These are phyloP conservation scores for Phalaenopsis hybrid DNA, from an alignment of 116 monocot species.

Conservation along the genomic window DNA sequence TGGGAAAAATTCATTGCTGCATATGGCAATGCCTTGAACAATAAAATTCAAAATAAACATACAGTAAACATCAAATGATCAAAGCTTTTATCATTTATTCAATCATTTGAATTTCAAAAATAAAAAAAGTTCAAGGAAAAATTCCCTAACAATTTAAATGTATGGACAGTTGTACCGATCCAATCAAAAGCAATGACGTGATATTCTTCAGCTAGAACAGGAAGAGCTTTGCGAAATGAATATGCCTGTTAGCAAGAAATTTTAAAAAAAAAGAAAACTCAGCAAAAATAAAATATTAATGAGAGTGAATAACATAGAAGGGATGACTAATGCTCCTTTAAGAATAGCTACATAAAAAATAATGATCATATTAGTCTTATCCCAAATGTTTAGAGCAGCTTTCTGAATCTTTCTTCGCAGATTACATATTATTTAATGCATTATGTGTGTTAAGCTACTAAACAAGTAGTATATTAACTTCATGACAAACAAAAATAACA, in stretches of 20 bases:
- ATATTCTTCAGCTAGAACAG: conserved; percentile 58
- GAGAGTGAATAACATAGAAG: neutral
- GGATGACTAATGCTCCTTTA: neutral
- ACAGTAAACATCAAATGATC: neutral
- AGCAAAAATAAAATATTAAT: neutral
- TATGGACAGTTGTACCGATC: conserved; percentile 55
- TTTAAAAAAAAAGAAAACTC: neutral
- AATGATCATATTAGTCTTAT: conserved; percentile 1
- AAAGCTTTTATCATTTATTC: neutral
- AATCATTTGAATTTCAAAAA: neutral
- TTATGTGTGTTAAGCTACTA: neutral
- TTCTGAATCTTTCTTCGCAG: neutral
- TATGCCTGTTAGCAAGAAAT: conserved; percentile 64
- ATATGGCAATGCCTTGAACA: no score
- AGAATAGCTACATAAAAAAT: neutral
- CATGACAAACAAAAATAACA: neutral
- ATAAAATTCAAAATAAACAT: no score
- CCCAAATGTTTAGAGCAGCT: neutral
- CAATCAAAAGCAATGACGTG: conserved; percentile 90
- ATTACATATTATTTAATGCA: neutral
- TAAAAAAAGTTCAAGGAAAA: neutral
- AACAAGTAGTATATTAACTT: neutral
- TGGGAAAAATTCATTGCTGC: neutral
- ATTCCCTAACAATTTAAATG: neutral
- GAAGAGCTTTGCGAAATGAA: conserved; percentile 86